A percentile compares a stretch with the other conserved stretches of the same genome.
phyloP scores from a whole-genome alignment of 371 early-diverging fungal genomes.

The Mortierella sp. region DNA sequence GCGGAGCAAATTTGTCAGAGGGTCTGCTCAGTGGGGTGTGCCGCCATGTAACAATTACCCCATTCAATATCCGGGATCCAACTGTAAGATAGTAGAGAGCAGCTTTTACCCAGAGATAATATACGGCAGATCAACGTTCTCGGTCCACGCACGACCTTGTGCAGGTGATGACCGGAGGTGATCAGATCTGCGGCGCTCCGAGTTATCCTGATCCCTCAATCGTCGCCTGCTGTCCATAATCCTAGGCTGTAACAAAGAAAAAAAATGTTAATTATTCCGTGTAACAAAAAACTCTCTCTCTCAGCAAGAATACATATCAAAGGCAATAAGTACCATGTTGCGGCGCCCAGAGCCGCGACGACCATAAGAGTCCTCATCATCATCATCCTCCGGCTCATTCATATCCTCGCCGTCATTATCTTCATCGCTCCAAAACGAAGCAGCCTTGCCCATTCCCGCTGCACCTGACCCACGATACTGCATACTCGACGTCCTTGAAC shows the following conservation, averaged over 20 bases:
- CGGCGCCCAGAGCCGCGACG: not conserved
- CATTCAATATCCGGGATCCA: not conserved
- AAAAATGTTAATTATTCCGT: not conserved
- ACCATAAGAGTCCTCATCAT: not conserved
- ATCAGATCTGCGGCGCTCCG: not conserved
- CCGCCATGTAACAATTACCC: too few species aligned
- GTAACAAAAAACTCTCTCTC: not conserved
- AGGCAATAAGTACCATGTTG: not conserved
- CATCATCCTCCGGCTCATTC: constrained; percentile 2
- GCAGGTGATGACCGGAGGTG: constrained; percentile 9
- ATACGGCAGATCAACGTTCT: constrained; percentile 54
- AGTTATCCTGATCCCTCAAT: not conserved
- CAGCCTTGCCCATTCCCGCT: not conserved
- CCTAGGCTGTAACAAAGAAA: not conserved
- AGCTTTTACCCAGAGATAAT: constrained; percentile 49
- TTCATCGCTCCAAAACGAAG: constrained; percentile 29
- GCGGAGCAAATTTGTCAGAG: not conserved
- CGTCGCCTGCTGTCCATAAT: not conserved
- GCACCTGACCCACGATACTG: constrained; percentile 3
- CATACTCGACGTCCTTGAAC: not conserved
- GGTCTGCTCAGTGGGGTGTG: not conserved
- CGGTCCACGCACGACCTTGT: constrained; percentile 43
- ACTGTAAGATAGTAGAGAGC: not conserved
- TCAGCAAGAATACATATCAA: not conserved
- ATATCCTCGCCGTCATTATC: constrained; percentile 18